Conservation (phyloP, 768 basidiomycete genomes). For the Lactarius akahatsu region DNA sequence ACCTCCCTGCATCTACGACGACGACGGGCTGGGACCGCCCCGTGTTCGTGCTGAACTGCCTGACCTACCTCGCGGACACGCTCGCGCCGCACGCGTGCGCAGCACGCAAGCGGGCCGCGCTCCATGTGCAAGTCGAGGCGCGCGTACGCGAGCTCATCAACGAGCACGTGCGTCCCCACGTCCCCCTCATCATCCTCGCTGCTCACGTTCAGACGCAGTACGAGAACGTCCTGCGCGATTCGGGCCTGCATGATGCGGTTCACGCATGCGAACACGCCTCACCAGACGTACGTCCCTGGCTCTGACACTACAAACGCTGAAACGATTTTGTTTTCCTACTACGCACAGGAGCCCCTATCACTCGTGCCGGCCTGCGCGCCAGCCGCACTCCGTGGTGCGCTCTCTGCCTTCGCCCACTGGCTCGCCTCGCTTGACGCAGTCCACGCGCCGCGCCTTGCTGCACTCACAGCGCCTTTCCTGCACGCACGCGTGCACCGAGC, state of each 20-base stretch:
- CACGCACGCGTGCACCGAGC: slow-evolving; percentile 72
- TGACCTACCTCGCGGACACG: slow-evolving; percentile 75
- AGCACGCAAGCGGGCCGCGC: slow-evolving; percentile 50
- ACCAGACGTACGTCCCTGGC: slow-evolving; percentile 39
- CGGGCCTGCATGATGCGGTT: slow-evolving; percentile 50
- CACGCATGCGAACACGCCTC: slow-evolving; percentile 44
- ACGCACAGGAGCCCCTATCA: slow-evolving; percentile 66
- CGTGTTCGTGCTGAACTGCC: slow-evolving; percentile 84
- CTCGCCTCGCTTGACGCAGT: slow-evolving; percentile 79
- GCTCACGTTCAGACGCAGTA: slow-evolving; percentile 40
- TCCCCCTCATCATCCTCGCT: slow-evolving; percentile 4
- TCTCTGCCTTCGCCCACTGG: slow-evolving; percentile 78
- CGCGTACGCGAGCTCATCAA: slow-evolving; percentile 65
- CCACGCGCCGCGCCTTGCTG: slow-evolving; percentile 74
- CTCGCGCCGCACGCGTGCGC: slow-evolving; percentile 72
- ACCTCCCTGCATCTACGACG: slow-evolving; percentile 1
- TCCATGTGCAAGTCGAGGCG: slow-evolving; percentile 61
- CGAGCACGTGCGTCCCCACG: slow-evolving; percentile 67
- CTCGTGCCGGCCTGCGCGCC: slow-evolving; percentile 67
- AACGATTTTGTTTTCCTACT: neutral
- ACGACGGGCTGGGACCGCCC: slow-evolving; percentile 65
- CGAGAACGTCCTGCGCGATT: slow-evolving; percentile 50
- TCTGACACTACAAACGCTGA: too few species aligned
- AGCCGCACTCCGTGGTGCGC: slow-evolving; percentile 55
- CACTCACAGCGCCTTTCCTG: slow-evolving; percentile 65